phyloP scores from a whole-genome alignment of 306 rosid genomes.

The Canavalia ensiformis region DNA sequence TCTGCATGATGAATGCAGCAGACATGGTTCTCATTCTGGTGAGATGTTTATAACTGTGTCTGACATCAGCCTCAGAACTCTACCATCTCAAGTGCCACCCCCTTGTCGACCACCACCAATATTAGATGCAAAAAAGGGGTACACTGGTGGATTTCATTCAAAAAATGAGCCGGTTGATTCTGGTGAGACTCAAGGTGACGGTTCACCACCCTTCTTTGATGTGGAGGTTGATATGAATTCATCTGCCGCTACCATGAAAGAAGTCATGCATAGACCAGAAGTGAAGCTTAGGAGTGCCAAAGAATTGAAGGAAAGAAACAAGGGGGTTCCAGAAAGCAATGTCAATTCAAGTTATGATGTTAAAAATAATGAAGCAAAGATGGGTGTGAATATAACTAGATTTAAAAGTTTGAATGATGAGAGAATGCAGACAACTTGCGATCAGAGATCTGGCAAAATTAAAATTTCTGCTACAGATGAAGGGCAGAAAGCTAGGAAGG shows the following conservation, averaged over 20 bases:
- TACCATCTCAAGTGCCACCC: constrained; percentile 86
- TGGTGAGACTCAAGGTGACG: constrained; percentile 60
- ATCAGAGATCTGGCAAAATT: constrained; percentile 50
- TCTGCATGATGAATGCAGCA: constrained; percentile 51
- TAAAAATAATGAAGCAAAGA: constrained; percentile 53
- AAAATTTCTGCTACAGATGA: constrained; percentile 59
- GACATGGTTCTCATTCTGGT: constrained; percentile 54
- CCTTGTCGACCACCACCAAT: constrained; percentile 90
- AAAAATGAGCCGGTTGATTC: constrained; percentile 52
- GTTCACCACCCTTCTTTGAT: constrained; percentile 82
- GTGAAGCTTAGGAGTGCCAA: constrained; percentile 67
- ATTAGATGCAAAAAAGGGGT: constrained; percentile 61
- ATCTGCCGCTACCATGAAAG: constrained; percentile 82
- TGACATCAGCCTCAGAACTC: constrained; percentile 84
- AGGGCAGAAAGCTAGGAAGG: constrained; percentile 61
- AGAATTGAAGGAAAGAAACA: constrained; percentile 72
- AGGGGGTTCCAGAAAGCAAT: constrained; percentile 59
- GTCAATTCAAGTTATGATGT: constrained; percentile 54
- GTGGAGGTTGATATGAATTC: constrained; percentile 88
- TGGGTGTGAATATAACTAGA: constrained; percentile 48
- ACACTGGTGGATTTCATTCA: constrained; percentile 50
- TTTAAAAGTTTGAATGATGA: constrained; percentile 56
- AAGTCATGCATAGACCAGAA: constrained; percentile 70
- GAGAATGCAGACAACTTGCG: constrained; percentile 51
- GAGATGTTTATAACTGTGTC: constrained; percentile 72